Conservation (phyloP, 2,329 filamentous ascomycete genomes). For the Fusarium subglutinans region DNA sequence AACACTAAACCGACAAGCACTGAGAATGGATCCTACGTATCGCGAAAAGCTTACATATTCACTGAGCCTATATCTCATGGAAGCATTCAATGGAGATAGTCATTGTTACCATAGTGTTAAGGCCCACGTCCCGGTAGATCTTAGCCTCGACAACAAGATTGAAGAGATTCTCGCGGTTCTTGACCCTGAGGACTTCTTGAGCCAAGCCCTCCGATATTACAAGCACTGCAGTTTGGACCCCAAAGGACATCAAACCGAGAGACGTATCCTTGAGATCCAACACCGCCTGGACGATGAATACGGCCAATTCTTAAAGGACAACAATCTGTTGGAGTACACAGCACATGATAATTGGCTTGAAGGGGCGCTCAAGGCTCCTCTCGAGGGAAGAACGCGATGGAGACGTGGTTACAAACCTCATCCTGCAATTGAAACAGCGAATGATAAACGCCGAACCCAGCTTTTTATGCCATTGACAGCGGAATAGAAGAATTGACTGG, state of each 20-base stretch:
- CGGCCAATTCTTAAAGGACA: no score
- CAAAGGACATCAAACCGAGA: fast-evolving
- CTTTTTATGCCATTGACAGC: not conserved
- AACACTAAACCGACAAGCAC: not conserved
- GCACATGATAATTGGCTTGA: not conserved
- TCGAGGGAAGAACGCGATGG: no score
- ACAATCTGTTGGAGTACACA: not conserved
- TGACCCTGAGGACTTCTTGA: not conserved
- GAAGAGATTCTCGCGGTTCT: not conserved
- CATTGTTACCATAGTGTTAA: not conserved
- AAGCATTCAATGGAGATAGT: not conserved
- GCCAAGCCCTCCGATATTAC: not conserved
- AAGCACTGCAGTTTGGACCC: not conserved
- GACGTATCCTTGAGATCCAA: not conserved
- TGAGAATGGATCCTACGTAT: not conserved
- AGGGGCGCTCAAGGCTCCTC: not conserved
- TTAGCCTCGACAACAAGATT: not conserved
- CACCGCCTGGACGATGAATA: not conserved
- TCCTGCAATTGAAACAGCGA: not conserved
- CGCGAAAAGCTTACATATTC: not conserved
- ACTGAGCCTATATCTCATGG: fast-evolving
- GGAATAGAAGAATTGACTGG: not conserved
- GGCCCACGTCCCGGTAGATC: not conserved
- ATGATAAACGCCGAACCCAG: fast-evolving
- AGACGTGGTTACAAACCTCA: no score